Conservation (phyloP, 2,329 filamentous ascomycete species). For the Arachnopeziza araneosa region DNA sequence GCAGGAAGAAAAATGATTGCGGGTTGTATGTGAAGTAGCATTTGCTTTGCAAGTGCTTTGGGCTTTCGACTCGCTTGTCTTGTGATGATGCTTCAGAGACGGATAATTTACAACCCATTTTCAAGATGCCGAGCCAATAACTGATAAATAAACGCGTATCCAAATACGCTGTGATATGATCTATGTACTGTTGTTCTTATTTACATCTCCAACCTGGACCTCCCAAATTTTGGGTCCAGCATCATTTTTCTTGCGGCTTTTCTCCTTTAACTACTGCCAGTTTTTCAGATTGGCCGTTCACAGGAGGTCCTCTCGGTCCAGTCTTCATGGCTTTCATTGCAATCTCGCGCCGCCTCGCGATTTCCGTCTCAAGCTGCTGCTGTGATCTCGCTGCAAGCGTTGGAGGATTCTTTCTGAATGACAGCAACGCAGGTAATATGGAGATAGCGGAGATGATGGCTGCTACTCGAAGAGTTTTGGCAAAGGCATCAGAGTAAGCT, state of each 20-base stretch:
- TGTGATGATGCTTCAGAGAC: background rate
- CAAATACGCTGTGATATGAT: background rate
- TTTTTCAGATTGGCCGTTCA: background rate
- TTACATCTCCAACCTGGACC: too few species aligned
- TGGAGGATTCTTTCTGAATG: constrained; percentile 4
- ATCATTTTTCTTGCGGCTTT: background rate
- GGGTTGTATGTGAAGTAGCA: background rate
- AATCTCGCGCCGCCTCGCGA: constrained; percentile 1
- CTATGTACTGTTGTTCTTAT: too few species aligned
- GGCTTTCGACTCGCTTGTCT: background rate
- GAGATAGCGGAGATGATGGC: constrained; percentile 8
- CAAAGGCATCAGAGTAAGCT: constrained; percentile 21
- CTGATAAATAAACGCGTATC: background rate
- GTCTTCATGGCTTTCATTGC: background rate
- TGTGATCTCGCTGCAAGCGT: background rate
- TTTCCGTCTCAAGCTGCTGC: constrained; percentile 1
- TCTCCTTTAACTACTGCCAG: background rate
- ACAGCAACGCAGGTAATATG: constrained; percentile 5
- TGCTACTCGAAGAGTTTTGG: constrained; percentile 8
- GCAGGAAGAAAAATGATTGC: background rate
- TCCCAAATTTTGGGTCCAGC: too few species aligned
- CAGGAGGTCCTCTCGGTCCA: background rate
- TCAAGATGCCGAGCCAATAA: background rate
- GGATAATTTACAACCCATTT: background rate
- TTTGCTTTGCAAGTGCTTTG: background rate